Evolutionary conservation across 257 asterid genomes (phyloP), one percentile per base, ranked within the genome.

Genomic region (Nicotiana knightiana): DNA sequence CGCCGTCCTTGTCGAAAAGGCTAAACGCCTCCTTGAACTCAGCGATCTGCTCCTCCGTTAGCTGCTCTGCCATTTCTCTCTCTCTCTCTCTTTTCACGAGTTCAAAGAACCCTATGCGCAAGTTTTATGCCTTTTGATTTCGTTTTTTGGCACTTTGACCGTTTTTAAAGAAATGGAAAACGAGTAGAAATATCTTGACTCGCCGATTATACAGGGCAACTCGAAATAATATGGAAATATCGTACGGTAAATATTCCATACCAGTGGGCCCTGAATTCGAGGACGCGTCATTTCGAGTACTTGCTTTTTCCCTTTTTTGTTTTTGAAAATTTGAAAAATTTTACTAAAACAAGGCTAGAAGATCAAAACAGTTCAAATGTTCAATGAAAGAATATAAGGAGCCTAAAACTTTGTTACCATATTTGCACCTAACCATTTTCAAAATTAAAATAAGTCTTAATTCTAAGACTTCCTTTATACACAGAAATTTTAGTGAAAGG

Each of bases 1-100:
- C 88, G 73, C 88, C 88, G 46, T 86, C 88, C 87, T 86, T 86
- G 79, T 86, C 88, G 35, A 86, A 86, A 26, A 86, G 88, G 81
- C 88, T 86, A 80, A 86, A 86, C 63, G 88, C 88, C 28, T 86
- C 88, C 88, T 86, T 86, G 76, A 86, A 86, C 85, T 86, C 88
- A 54, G 88, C 83, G 85, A 86, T 86, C 86, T 86, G 88, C 79
- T 86, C 88, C 83, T 83, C 87, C 8, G 88, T 86, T 67, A 86
- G 80, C 77, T 83, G 87, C 57, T 86, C 88, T 1, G 88, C 88
- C 88, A 86, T 86, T 73, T 21, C 48, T 6, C 33, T 28, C 46
- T 32, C 6, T 17, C 11, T 28, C 3, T 43, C 12, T 54, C 13
- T 58, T 3, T 21, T 79, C 18, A 43, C 77, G 48, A 70, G 21